Conservation (phyloP, 192 early-diverging fungal species). For the Glomus cerebriforme region DNA sequence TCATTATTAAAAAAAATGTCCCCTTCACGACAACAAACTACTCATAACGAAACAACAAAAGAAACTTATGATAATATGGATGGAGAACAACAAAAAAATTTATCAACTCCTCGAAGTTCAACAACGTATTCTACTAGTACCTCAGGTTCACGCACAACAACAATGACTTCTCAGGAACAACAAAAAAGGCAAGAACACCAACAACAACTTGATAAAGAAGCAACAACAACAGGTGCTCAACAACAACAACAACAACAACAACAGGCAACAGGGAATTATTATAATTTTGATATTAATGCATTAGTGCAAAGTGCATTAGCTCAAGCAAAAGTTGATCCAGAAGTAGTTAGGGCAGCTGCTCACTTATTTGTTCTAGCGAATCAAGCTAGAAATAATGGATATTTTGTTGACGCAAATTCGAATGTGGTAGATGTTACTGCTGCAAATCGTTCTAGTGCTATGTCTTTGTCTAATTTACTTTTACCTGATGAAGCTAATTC, state of each 20-base stretch:
- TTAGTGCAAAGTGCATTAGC: conserved; percentile 9
- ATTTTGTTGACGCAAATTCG: conserved; percentile 5
- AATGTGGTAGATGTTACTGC: not conserved
- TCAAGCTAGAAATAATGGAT: conserved; percentile 8
- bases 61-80: not conserved
- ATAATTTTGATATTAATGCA: conserved; percentile 16
- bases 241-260: not conserved
- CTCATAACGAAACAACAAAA: not conserved
- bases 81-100: not conserved
- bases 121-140: not conserved
- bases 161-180: not conserved
- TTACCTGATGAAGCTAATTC: conserved; percentile 12
- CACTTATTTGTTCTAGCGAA: conserved; percentile 6
- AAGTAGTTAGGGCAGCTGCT: conserved; percentile 25
- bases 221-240: not conserved
- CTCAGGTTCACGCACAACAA: not conserved
- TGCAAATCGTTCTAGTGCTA: conserved; percentile 21
- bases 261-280: not conserved
- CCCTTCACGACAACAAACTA: not conserved
- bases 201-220: not conserved
- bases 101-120: not conserved
- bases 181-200: not conserved
- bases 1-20: not conserved
- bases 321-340: conserved; percentile 28
- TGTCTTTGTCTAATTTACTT: conserved; percentile 27